A percentile compares a stretch with the other conserved stretches of the same genome.
Evolutionary conservation across 2,329 filamentous ascomycete species (phyloP).

Genomic region (Pezicula rhizophila): DNA sequence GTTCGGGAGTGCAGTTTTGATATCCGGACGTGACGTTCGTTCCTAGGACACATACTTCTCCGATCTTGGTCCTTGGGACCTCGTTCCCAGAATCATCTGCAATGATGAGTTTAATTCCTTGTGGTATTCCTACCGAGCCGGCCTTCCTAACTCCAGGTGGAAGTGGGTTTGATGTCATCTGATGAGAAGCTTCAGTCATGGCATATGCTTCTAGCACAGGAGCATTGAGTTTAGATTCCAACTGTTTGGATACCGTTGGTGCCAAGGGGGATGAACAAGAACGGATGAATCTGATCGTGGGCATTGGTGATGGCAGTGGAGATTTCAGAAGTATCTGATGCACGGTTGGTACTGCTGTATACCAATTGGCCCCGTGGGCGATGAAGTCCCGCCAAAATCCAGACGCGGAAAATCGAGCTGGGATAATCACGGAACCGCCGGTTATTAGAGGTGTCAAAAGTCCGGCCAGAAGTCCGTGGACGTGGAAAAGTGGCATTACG

Average conservation of each 20-base stretch:
- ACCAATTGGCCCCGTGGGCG: conserved; percentile 76
- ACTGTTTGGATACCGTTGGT: conserved; percentile 72
- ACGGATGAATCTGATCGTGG: conserved; percentile 76
- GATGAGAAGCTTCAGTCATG: conserved; percentile 86
- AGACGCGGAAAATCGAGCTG: conserved; percentile 70
- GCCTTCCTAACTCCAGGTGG: conserved; percentile 32
- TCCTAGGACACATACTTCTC: conserved; percentile 72
- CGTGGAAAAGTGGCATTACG: conserved; percentile 91
- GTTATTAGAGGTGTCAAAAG: conserved; percentile 72
- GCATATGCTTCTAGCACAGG: conserved; percentile 86
- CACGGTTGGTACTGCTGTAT: conserved; percentile 88
- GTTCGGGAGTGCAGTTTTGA: conserved; percentile 12
- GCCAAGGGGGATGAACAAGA: conserved; percentile 84
- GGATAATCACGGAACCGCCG: conserved; percentile 74
- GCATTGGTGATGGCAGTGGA: conserved; percentile 60
- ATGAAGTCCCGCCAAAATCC: conserved; percentile 79
- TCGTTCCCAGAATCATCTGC: conserved; percentile 58
- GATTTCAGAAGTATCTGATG: conserved; percentile 81
- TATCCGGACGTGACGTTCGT: conserved; percentile 77
- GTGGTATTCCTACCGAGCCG: conserved; percentile 36
- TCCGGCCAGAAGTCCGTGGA: conserved; percentile 77
- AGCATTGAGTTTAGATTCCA: conserved; percentile 69
- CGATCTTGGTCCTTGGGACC: conserved; percentile 46
- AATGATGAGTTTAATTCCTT: conserved; percentile 73
- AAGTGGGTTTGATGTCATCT: conserved; percentile 73